Evolutionary conservation across 2,329 filamentous ascomycete species (phyloP), one percentile per base, ranked within the genome.

Genomic region (Phaeosphaeriaceae sp.): DNA sequence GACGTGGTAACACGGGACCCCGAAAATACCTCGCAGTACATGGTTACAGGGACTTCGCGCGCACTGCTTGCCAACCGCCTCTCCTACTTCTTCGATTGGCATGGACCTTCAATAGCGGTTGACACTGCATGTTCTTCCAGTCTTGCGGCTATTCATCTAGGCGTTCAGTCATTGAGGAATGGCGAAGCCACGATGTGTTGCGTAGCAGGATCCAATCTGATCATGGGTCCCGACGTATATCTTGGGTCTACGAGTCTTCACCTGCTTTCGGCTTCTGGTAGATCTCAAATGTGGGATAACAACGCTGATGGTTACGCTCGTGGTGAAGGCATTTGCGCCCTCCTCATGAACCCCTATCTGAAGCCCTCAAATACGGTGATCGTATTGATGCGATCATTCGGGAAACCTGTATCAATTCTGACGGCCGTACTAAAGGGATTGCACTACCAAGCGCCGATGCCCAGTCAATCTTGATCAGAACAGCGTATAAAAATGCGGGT

Each of bases 111-210:
- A 40, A 15, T 60, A 23, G 54, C 51, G 1, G 11, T 66, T 2
- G 42, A 63, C 17, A 61, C 55, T 1, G 63, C 54, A 8, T 66
- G 63, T 36, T 56, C 61, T 3, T 56, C 58, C 1, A 26, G 50
- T 7, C 20, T 66, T 35, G 54, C 54, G 17, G 50, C 48, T 1
- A 43, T 64, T 2, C 56, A 64, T 28, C 7, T 46, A 4, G 63
- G 60, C 0, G 43, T 55, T 7, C n/a, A 28, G 6, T 47, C 55
- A 2, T 34, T 68, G 0, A 28, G 35, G 0, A 46, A 34, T 16
- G 52, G 54, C 2, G 65, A 68, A 6, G 62, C 57, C 29, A 50
- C 54, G 6, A 28, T 16, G 11, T 13, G 42, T 66, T 13, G 63
- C 61, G 0, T n/a, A n/a, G 59, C 39, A 1, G 60, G 49, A 6